Evolutionary conservation across 2,329 filamentous ascomycete genomes (phyloP).

Genomic region (Pseudogymnoascus sp.): DNA sequence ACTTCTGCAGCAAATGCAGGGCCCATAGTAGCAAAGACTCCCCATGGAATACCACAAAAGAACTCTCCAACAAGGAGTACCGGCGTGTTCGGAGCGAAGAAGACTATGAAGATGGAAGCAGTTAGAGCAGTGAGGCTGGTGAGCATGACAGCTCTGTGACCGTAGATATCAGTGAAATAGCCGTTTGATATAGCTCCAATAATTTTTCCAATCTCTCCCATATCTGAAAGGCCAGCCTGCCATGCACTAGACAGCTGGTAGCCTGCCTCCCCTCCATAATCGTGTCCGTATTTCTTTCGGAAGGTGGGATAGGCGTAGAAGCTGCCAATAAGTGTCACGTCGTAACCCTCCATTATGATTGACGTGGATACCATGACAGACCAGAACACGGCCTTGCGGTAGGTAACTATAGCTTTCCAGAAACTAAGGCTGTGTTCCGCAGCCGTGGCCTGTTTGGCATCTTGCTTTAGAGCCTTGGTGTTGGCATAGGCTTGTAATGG

Average conservation of each 20-base stretch:
- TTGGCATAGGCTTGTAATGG: background rate
- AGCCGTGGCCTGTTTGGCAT: conserved; percentile 9
- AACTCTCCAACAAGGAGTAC: conserved; percentile 41
- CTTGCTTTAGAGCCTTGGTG: background rate
- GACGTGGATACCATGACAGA: conserved; percentile 32
- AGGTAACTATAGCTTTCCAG: conserved; percentile 41
- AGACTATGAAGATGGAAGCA: conserved; percentile 41
- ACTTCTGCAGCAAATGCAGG: conserved; percentile 38
- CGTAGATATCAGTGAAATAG: conserved; percentile 41
- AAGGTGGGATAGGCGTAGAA: conserved; percentile 31
- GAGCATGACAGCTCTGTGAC: conserved; percentile 42
- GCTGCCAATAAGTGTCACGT: conserved; percentile 30
- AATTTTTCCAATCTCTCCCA: conserved; percentile 35
- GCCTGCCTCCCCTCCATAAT: conserved; percentile 20
- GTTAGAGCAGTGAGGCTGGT: conserved; percentile 37
- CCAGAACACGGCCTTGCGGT: conserved; percentile 43
- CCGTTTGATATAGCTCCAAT: conserved; percentile 38
- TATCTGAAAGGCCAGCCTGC: conserved; percentile 38
- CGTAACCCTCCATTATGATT: conserved; percentile 36
- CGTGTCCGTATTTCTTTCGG: conserved; percentile 27
- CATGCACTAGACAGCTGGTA: conserved; percentile 37
- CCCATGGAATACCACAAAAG: conserved; percentile 43
- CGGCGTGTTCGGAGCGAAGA: conserved; percentile 41
- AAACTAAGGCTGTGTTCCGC: conserved; percentile 43
- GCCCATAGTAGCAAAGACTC: conserved; percentile 40